Evolutionary conservation across 1,284 basidiomycete genomes (phyloP), one percentile per base, ranked within the genome.

Genomic region (Trichosporon coremiiforme): DNA sequence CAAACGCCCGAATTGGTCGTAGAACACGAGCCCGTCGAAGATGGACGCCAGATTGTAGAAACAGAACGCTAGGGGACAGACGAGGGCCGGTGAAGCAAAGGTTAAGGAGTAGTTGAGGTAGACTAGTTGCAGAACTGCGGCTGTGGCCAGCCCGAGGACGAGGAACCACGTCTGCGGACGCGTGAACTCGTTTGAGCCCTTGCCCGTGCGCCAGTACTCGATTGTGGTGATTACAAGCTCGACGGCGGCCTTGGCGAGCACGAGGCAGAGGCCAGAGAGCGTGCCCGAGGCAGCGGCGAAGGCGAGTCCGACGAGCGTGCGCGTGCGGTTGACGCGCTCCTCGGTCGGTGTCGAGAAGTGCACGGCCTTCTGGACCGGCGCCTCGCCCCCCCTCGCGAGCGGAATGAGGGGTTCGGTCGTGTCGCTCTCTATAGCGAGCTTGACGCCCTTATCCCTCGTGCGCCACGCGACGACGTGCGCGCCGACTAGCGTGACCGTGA

Each of bases 21-120:
- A 98, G 82, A 96, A 98, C 65, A 97, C 89, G 47, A 97, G 87
- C 1, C 92, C 91, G 67, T 81, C 83, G 67, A 94, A 87, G 78
- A 96, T 95, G 13, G 92, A 94, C 5, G 93, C 93, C 8, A 95
- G 84, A 78, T 97, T 98, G 85, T 97, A 98, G 82, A 95, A 94
- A 83, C 94, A 97, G 83, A 98, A 98, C 1, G 95, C 94, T 75
- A 95, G 88, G 31, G 95, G 95, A 82, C 94, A 97, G 57, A 98
- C 91, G 65, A 97, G 84, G 0, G 93, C 95, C 0, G 95, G 95
- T 75, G 91, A 89, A 8, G 91, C 92, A 53, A 95, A 86, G 47
- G 91, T 87, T 66, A 98, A 85, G 10, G 90, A 90, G 80, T 94
- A 94, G 84, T 98, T 94, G 74, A 98, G 87, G 81, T 98, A 98